These are phyloP conservation scores for Sugiyamaella neomexicana DNA, from an alignment of 1,139 yeast species.

Conservation along the genomic window DNA sequence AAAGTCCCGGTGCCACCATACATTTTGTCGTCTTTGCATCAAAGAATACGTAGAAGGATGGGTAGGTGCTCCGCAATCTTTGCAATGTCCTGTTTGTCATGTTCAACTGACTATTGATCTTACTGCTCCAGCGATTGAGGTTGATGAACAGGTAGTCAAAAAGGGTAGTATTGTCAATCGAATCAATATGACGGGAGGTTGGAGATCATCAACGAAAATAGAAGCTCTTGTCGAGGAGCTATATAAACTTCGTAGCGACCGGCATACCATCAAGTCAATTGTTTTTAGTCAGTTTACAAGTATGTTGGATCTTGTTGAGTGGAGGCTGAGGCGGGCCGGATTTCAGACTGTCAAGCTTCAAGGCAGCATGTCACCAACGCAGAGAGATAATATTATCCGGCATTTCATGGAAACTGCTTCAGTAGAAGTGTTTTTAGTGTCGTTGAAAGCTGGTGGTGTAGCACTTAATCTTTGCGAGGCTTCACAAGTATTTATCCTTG, in stretches of 20 bases:
- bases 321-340: slow-evolving; percentile 93
- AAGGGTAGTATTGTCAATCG: slow-evolving; percentile 88
- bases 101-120: slow-evolving; percentile 87
- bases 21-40: slow-evolving; percentile 88
- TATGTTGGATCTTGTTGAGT: slow-evolving; percentile 91
- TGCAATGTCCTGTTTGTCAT: slow-evolving; percentile 95
- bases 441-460: slow-evolving; percentile 97
- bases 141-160: slow-evolving; percentile 58
- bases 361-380: slow-evolving; percentile 96
- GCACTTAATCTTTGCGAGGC: slow-evolving; percentile 96
- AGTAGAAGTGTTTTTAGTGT: slow-evolving; percentile 91
- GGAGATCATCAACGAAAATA: slow-evolving; percentile 93
- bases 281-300: slow-evolving; percentile 97
- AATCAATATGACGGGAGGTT: slow-evolving; percentile 78
- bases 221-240: slow-evolving; percentile 95
- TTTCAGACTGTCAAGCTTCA: slow-evolving; percentile 89
- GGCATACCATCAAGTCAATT: slow-evolving; percentile 87
- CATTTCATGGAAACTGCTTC: slow-evolving; percentile 89
- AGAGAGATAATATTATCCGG: slow-evolving; percentile 85
- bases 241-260: slow-evolving; percentile 79
- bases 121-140: slow-evolving; percentile 82
- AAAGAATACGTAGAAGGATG: slow-evolving; percentile 85
- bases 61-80: slow-evolving; percentile 56
- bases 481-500: slow-evolving; percentile 89
- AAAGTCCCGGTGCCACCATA: slow-evolving; percentile 89